Base-by-base conservation (phyloP, 495 filamentous ascomycete genomes). In the Cercophora samala region DNA sequence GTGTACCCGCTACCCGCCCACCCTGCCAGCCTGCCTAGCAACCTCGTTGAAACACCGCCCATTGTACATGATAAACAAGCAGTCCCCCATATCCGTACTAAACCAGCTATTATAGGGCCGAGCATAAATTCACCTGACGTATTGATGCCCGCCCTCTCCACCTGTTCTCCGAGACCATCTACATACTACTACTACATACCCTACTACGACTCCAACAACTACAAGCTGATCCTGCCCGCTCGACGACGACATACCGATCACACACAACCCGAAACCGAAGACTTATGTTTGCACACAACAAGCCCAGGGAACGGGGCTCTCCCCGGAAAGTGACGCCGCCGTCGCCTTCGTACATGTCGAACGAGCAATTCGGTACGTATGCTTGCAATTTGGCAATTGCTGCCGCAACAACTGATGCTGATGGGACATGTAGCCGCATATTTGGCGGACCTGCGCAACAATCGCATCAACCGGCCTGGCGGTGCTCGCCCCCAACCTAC, bases 301-400 rank as follows among this genome's bases (percentile, higher is more conserved):
- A 66, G 25, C 68, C 75, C 62, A 78, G 74, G 73, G 76, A 78
- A 70, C 72, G 66, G 18, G 65, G 62, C 56, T 73, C 76, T 66
- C 64, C 73, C 52, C 81, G 86, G 69, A 91, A 89, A 81, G 85
- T 87, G 68, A 88, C 88, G 58, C 89, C 89, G 68, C 89, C 91
- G 23, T 88, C 88, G 51, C 89, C 91, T 24, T 84, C 86, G 52
- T 96, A 91, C 79, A 97, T 97, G 93, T 87, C 88, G 46, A 87
- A 87, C 74, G 88, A 93, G 58, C 92, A 97, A 79, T 89, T 96
- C 76, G 90, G 93, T 97, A 25, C n/a, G 60, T 62, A 9, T 17
- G n/a, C 21, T 11, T 24, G 32, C 25, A 80, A 78, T 62, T 70
- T 69, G 62, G 62, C 64, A 26, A 66, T 65, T n/a, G 75, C 67